phyloP scores from a whole-genome alignment of 805 yeast genomes.

The Metschnikowia amazonensis region DNA sequence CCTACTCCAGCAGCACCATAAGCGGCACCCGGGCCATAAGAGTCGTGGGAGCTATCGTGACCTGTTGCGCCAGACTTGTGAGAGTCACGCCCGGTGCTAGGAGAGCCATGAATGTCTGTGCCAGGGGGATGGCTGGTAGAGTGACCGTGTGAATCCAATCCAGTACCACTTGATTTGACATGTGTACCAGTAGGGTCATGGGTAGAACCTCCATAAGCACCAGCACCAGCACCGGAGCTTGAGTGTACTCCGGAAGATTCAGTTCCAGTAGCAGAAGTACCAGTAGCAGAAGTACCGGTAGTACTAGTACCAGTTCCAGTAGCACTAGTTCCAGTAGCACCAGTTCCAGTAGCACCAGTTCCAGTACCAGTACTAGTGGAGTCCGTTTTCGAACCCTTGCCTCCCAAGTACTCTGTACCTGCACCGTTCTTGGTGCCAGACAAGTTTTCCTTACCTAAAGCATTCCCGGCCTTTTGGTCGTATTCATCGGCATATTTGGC shows the following conservation, averaged over 20 bases:
- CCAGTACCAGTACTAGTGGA: slow-evolving; percentile 3
- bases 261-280: too few species aligned
- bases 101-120: slow-evolving; percentile 4
- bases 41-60: too few species aligned
- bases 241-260: too few species aligned
- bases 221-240: too few species aligned
- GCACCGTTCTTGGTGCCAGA: slow-evolving; percentile 25
- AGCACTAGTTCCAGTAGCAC: too few species aligned
- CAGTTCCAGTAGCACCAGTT: not conserved
- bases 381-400: slow-evolving; percentile 4
- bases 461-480: slow-evolving; percentile 25
- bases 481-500: slow-evolving; percentile 26
- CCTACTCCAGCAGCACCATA: slow-evolving; percentile 16
- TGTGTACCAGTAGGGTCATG: too few species aligned
- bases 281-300: too few species aligned
- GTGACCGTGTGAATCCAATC: slow-evolving; percentile 16
- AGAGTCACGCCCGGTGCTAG: slow-evolving; percentile 7
- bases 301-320: slow-evolving; percentile 3
- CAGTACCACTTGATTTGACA: slow-evolving; percentile 12
- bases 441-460: slow-evolving; percentile 14
- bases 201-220: too few species aligned
- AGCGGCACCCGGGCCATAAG: slow-evolving; percentile 10
- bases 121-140: slow-evolving; percentile 9
- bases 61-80: too few species aligned
- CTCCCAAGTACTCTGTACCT: slow-evolving; percentile 25